These are phyloP conservation scores for Pyrus betulifolia DNA, from an alignment of 306 rosid species.

Conservation along the genomic window DNA sequence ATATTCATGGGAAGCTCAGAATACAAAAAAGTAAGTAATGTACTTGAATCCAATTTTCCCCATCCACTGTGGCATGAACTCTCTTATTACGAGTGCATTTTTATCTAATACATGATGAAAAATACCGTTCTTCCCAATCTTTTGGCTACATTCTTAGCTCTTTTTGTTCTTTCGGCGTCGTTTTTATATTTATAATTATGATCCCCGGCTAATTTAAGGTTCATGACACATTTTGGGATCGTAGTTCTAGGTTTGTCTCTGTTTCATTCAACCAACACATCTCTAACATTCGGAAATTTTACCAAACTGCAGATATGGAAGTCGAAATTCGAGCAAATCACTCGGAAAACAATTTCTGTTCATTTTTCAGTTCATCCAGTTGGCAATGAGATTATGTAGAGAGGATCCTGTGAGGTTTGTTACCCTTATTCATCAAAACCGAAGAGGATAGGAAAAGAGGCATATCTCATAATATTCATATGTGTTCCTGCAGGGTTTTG, in stretches of 20 bases:
- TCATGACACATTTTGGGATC: background rate
- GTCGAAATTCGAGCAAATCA: conserved; percentile 60
- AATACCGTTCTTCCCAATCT: background rate
- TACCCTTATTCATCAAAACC: conserved; percentile 7
- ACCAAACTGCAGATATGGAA: conserved; percentile 50
- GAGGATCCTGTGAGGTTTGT: conserved; percentile 34
- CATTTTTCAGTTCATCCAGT: conserved; percentile 76
- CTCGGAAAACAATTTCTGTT: conserved; percentile 54
- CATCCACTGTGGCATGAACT: background rate
- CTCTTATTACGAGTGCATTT: background rate
- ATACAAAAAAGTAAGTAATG: conserved; percentile 66
- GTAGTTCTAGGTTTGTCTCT: background rate
- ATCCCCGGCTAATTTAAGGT: background rate
- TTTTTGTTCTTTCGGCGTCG: background rate
- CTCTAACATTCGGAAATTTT: background rate
- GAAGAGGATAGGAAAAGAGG: background rate
- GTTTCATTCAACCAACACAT: background rate
- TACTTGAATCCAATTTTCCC: conserved; percentile 1
- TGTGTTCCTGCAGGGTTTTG: conserved; percentile 34
- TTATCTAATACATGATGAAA: background rate
- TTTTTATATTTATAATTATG: background rate
- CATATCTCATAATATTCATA: conserved; percentile 1
- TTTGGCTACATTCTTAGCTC: background rate
- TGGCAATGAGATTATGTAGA: conserved; percentile 87
- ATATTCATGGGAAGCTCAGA: conserved; percentile 60